Conservation (phyloP, 768 basidiomycete genomes). For the Tricholoma terreum region DNA sequence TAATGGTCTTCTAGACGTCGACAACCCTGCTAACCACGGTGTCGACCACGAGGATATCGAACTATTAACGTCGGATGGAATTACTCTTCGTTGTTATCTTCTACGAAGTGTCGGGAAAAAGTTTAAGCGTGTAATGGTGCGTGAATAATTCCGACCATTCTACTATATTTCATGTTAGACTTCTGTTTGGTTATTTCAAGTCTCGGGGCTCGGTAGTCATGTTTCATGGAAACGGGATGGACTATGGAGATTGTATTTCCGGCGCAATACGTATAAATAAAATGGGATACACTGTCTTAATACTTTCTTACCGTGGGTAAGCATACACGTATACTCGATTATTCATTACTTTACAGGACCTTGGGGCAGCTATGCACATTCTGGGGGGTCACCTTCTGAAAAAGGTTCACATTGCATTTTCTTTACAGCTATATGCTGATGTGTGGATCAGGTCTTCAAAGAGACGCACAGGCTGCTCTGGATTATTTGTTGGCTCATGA, state of each 20-base stretch:
- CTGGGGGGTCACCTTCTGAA: conserved; percentile 78
- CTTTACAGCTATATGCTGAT: not conserved
- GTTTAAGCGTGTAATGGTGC: not conserved
- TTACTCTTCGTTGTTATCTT: conserved; percentile 6
- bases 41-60: conserved; percentile 1
- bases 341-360: not conserved
- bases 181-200: not conserved
- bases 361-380: conserved; percentile 64
- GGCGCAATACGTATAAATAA: conserved; percentile 63
- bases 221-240: conserved; percentile 83
- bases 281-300: conserved; percentile 80
- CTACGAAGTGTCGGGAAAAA: not conserved
- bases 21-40: not conserved
- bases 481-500: conserved; percentile 63
- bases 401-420: conserved; percentile 43
- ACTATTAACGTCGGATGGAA: conserved; percentile 5
- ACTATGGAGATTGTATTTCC: conserved; percentile 71
- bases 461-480: conserved; percentile 77
- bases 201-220: conserved; percentile 74
- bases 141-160: not conserved
- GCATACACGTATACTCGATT: conserved; percentile 18
- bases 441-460: conserved; percentile 51
- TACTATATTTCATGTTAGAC: not conserved
- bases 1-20: not conserved
- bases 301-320: conserved; percentile 86